Percentiles rank a stretch among this genome's conserved stretches.
These are phyloP conservation scores for Ramularia endophylla DNA, from an alignment of 2,329 filamentous ascomycete genomes.

Conservation along the genomic window DNA sequence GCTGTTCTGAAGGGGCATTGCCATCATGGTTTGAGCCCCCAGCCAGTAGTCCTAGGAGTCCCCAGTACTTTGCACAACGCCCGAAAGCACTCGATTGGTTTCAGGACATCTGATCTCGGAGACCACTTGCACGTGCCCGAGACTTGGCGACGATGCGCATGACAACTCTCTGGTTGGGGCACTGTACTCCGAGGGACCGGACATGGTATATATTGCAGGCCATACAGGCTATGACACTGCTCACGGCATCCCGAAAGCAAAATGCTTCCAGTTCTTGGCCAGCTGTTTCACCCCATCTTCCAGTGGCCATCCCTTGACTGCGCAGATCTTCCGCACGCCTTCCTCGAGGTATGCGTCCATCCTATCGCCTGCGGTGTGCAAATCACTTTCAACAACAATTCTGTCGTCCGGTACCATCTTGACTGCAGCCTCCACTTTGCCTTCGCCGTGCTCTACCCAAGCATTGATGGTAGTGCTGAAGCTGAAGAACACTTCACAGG, in stretches of 20 bases:
- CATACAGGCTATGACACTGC: too few species aligned
- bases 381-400: slow-evolving; percentile 82
- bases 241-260: slow-evolving; percentile 64
- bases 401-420: slow-evolving; percentile 68
- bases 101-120: too few species aligned
- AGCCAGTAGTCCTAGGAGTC: too few species aligned
- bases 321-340: slow-evolving; percentile 69
- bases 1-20: too few species aligned
- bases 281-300: slow-evolving; percentile 64
- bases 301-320: slow-evolving; percentile 70
- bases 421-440: slow-evolving; percentile 60
- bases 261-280: slow-evolving; percentile 69
- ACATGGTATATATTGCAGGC: too few species aligned
- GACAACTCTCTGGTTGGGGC: too few species aligned
- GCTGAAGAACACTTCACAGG: slow-evolving; percentile 76
- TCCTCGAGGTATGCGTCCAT: slow-evolving; percentile 77
- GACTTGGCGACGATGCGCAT: too few species aligned
- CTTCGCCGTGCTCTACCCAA: slow-evolving; percentile 38
- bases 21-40: too few species aligned
- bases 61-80: too few species aligned
- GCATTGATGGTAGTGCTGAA: slow-evolving; percentile 79
- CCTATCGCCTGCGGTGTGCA: slow-evolving; percentile 70
- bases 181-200: too few species aligned
- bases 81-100: too few species aligned
- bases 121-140: too few species aligned